A percentile compares a stretch with the other conserved stretches of the same genome.
Conservation (phyloP, 2,329 filamentous ascomycete species). For the Penicillium freii region DNA sequence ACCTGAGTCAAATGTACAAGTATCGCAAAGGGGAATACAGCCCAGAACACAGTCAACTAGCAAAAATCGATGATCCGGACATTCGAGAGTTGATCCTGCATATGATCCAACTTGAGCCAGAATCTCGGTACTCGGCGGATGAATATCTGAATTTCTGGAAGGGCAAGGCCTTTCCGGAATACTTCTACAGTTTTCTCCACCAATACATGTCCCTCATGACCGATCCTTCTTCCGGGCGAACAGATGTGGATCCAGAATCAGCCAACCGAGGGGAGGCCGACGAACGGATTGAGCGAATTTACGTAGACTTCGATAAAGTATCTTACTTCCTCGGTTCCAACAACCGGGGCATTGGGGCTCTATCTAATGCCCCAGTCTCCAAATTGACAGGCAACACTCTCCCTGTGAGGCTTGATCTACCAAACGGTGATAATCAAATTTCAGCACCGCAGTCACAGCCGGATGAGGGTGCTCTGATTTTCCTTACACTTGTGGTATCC, state of each 20-base stretch:
- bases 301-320: conserved; percentile 95
- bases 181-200: conserved; percentile 96
- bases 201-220: conserved; percentile 97
- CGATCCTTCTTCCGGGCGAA: conserved; percentile 78
- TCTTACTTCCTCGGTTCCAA: conserved; percentile 85
- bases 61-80: conserved; percentile 82
- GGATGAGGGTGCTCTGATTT: conserved; percentile 90
- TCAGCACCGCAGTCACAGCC: conserved; percentile 60
- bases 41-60: conserved; percentile 74
- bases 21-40: conserved; percentile 93
- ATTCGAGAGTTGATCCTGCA: conserved; percentile 85
- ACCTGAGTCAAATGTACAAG: conserved; percentile 91
- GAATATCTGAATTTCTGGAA: conserved; percentile 93
- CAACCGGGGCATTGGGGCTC: conserved; percentile 46
- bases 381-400: conserved; percentile 45
- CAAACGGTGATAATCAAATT: conserved; percentile 73
- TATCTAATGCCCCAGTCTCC: conserved; percentile 32
- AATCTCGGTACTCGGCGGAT: conserved; percentile 87
- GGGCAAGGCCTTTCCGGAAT: conserved; percentile 86
- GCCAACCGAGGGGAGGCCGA: conserved; percentile 83
- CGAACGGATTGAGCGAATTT: conserved; percentile 89
- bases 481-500: conserved; percentile 82
- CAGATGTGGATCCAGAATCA: conserved; percentile 63
- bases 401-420: conserved; percentile 80
- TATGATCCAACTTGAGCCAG: conserved; percentile 94